These are phyloP conservation scores for Fusarium sarcochroum DNA, from an alignment of 2,329 filamentous ascomycete species.

Conservation along the genomic window DNA sequence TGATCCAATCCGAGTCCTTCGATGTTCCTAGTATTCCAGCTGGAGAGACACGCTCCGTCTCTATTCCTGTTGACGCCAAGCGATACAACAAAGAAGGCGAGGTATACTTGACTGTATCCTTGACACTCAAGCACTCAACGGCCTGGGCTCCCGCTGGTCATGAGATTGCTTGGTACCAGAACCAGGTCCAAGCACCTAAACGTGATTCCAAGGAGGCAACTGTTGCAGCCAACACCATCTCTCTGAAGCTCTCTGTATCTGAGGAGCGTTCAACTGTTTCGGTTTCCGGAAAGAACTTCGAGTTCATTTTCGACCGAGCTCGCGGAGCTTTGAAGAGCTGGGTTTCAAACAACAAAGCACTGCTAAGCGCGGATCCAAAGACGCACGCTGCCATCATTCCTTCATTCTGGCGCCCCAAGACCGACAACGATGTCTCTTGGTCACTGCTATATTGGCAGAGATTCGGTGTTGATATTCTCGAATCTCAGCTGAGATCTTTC, in stretches of 20 bases:
- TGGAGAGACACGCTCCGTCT: constrained; percentile 53
- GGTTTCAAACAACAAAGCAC: constrained; percentile 52
- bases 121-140: constrained; percentile 59
- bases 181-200: constrained; percentile 51
- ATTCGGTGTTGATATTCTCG: constrained; percentile 63
- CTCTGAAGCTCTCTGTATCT: constrained; percentile 43
- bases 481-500: constrained; percentile 62
- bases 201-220: neutral
- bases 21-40: constrained; percentile 59
- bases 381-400: constrained; percentile 58
- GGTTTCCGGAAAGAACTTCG: constrained; percentile 50
- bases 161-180: constrained; percentile 69
- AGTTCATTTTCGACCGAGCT: constrained; percentile 61
- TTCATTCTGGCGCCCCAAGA: constrained; percentile 74
- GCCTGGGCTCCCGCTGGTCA: constrained; percentile 67
- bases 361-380: constrained; percentile 56
- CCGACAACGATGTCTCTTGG: constrained; percentile 72
- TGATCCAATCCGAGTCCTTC: constrained; percentile 55
- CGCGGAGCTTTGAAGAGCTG: constrained; percentile 61
- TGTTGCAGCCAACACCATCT: constrained; percentile 13
- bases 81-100: constrained; percentile 54
- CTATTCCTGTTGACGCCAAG: constrained; percentile 50
- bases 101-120: constrained; percentile 61
- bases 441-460: constrained; percentile 71
- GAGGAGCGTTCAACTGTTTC: constrained; percentile 15